Base-by-base conservation (phyloP, 2,329 filamentous ascomycete species). In the Penicillium nordicum region DNA sequence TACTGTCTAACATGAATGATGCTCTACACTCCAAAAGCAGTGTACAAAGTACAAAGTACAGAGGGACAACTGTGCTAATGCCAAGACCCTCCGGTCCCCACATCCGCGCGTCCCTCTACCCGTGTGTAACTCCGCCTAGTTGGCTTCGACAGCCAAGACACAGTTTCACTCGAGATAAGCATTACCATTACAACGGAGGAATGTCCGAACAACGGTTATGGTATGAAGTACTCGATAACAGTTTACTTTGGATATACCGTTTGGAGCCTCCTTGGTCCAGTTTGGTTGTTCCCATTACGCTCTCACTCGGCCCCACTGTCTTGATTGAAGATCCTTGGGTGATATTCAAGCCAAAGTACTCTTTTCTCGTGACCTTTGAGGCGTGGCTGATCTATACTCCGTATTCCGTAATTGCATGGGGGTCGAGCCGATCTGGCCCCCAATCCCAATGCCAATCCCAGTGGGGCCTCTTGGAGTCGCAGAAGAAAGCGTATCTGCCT, bases 81-180 rank as follows among this genome's bases (percentile, higher is more conserved):
- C 63, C 63, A 65, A 65, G 60, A 54, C 51, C 10, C 47, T 51
- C 36, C 32, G 32, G 27, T 52, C 61, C 57, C 63, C 63, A 66
- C 62, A 48, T 66, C 63, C 63, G 55, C 62, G 62, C 63, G 63
- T 64, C 63, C 63, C 25, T 55, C 29, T 40, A 16, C 29, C 40
- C 34, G 47, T 43, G 23, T 50, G 38, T 36, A 46, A 44, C 18
- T 46, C 29, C 18, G 44, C 16, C 27, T 27, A 50, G 36, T 34
- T 53, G 42, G 37, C 32, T 23, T 46, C 9, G 23, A 41, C 18
- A 41, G 49, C 48, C 54, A 56, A 56, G 54, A 18, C 42, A 34
- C n/a, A 12, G 44, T 23, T 37, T 23, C 11, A 16, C 34, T 16
- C 40, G 41, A 51, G 8, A 32, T 42, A 43, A 36, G 23, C n/a